Base-by-base conservation (phyloP, 768 basidiomycete genomes). In the Coprinopsis strossmayeri region DNA sequence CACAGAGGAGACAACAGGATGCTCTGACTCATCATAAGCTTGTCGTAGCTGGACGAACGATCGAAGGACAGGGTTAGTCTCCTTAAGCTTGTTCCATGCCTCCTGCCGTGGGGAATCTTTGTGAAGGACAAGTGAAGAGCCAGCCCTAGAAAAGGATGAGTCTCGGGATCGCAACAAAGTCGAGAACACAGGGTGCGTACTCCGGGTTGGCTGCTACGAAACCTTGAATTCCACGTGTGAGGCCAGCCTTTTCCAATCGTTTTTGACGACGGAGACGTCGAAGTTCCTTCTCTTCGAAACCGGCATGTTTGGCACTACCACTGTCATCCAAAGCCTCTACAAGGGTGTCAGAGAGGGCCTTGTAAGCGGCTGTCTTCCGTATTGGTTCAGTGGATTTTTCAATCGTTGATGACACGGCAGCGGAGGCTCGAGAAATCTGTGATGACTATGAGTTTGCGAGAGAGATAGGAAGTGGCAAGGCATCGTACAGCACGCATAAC, bases 301-400 rank as follows among this genome's bases (percentile, higher is more conserved):
- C 96, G 42, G 91, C 94, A 65, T 95, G 91, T 56, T 92, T 91
- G 2, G 91, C 87, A 54, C 84, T 91, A 3, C 88, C 89, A 49
- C 87, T 90, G 64, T 98, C 94, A 53, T 98, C 93, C 34, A 99
- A 74, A 2, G 93, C 91, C 54, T 99, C 96, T 3, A 92, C 70
- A 12, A 99, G 69, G 1, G 90, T 90, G 38, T 95, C 91, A 0
- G 91, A 81, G 5, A 97, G 70, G 1, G 84, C 73, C 70, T 96
- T 96, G 71, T 99, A 99, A 0, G 95, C 91, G 12, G 80, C 84
- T 1, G 95, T 99, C 54, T 96, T 92, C 35, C 96, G 86, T 52
- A 99, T 87, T n/a, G 95, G 95, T 53, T 95, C 93, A 2, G 96
- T 97, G 12, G 91, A 88, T 38, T 84, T 82, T 40, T 84, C 84